Evolutionary conservation across 108 stramenopile genomes (phyloP), one percentile per base, ranked within the genome.

Genomic region (Heterococcus sp.): DNA sequence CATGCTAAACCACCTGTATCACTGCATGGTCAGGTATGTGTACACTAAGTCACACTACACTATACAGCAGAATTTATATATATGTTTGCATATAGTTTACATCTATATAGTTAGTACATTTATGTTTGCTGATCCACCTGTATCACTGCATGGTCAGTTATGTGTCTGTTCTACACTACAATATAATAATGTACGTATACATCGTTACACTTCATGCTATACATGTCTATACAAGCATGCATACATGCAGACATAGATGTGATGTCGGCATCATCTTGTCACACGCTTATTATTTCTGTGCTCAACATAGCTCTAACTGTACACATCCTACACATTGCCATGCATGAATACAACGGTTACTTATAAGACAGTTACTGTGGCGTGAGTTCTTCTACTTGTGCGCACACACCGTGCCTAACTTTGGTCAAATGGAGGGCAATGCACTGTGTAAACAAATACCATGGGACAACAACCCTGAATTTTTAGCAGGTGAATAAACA

Each of bases 281-380:
- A n/a, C n/a, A n/a, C n/a, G n/a, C n/a, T n/a, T n/a, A n/a, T n/a
- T n/a, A n/a, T n/a, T n/a, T n/a, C n/a, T n/a, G n/a, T n/a, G n/a
- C n/a, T n/a, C n/a, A n/a, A n/a, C n/a, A n/a, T n/a, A n/a, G n/a
- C n/a, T n/a, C n/a, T n/a, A n/a, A n/a, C n/a, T n/a, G n/a, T n/a
- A n/a, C n/a, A n/a, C n/a, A n/a, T n/a, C n/a, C n/a, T n/a, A n/a
- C n/a, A n/a, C n/a, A n/a, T n/a, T n/a, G n/a, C n/a, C n/a, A n/a
- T n/a, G n/a, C n/a, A n/a, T n/a, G n/a, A n/a, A n/a, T n/a, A n/a
- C n/a, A n/a, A n/a, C n/a, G n/a, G n/a, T n/a, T n/a, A n/a, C n/a
- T n/a, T n/a, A n/a, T n/a, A n/a, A n/a, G n/a, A n/a, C 98, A 98
- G 86, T 40, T 97, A 38, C 73, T 96, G 37, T 98, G 95, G 94